Evolutionary conservation across 2,329 filamentous ascomycete species (phyloP).

Genomic region (Fusarium verrucosum): DNA sequence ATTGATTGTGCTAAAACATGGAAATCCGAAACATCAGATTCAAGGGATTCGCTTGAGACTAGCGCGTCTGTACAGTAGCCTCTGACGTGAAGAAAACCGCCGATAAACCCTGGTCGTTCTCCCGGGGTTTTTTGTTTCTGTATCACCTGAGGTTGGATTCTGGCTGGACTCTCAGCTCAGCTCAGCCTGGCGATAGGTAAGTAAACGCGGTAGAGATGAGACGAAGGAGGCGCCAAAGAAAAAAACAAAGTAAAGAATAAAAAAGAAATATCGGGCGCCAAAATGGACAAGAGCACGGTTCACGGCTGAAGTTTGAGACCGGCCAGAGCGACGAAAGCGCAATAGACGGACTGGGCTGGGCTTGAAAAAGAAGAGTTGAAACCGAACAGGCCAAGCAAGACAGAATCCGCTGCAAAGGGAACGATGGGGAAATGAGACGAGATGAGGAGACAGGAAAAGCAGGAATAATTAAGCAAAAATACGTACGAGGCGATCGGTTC

Average conservation of each 20-base stretch:
- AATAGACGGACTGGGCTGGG: slow-evolving; percentile 17
- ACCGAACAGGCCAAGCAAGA: neutral
- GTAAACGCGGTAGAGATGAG: slow-evolving; percentile 9
- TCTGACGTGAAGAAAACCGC: slow-evolving; percentile 23
- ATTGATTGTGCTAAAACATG: slow-evolving; percentile 28
- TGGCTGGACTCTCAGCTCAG: slow-evolving; percentile 11
- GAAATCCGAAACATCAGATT: slow-evolving; percentile 36
- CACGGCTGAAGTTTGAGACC: slow-evolving; percentile 44
- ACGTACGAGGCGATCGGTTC: slow-evolving; percentile 7
- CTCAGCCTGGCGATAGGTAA: neutral
- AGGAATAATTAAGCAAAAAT: slow-evolving; percentile 16
- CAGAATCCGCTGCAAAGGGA: slow-evolving; percentile 3
- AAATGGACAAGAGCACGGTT: slow-evolving; percentile 27
- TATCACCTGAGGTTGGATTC: neutral
- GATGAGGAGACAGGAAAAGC: neutral
- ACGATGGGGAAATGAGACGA: slow-evolving; percentile 4
- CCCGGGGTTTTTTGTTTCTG: slow-evolving; percentile 22
- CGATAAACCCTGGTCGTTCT: slow-evolving; percentile 24
- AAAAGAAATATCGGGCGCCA: slow-evolving; percentile 10
- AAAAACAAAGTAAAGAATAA: slow-evolving; percentile 2
- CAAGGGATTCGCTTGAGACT: slow-evolving; percentile 29
- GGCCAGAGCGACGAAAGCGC: slow-evolving; percentile 27
- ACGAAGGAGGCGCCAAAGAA: slow-evolving; percentile 8
- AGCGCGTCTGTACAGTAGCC: slow-evolving; percentile 28
- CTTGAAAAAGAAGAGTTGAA: neutral